Evolutionary conservation across 345 rosid species (phyloP), one percentile per base, ranked within the genome.

Genomic region (Chamaenerion angustifolium): DNA sequence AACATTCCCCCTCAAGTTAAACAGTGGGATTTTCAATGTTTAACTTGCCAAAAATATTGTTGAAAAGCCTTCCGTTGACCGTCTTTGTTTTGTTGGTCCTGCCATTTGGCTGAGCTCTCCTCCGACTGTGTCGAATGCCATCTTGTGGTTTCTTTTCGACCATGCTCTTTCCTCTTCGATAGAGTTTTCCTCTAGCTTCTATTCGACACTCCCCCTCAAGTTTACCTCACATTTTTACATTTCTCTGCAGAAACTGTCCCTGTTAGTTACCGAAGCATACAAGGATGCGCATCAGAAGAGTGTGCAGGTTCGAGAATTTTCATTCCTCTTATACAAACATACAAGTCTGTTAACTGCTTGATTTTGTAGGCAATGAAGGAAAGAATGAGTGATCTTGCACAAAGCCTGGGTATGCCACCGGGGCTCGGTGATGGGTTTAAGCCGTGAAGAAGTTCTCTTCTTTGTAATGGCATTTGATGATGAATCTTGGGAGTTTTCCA

Each of bases 401-500:
- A 80, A 62, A 89, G 95, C 69, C 67, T 89, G 61, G 97, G 95
- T 52, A 82, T 89, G 95, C 95, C 97, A 8, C 94, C 75, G 2
- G 88, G 95, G 0, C 74, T 76, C 16, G 48, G 71, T 15, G 86
- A 79, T 16, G 88, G 88, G 53, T 63, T 73, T 14, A 76, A 88
- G 74, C 80, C 68, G 68, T 63, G 55, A 50, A 12, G 41, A 12
- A 10, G 35, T n/a, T 43, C 19, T 12, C 35, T 40, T 15, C 17
- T 35, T 35, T 23, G 35, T 49, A 49, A 4, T 18, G 40, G 25
- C 16, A 4, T 14, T 21, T 14, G 13, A n/a, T 27, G 42, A 8
- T 12, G 11, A 16, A 12, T 16, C 31, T 49, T 49, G 27, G 27
- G 27, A 23, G 27, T 23, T 23, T 23, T 23, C 27, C 27, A 23